A percentile compares a stretch with the other conserved stretches of the same genome.
These are phyloP conservation scores for Baorangia bicolor DNA, from an alignment of 768 basidiomycete genomes.

Conservation along the genomic window DNA sequence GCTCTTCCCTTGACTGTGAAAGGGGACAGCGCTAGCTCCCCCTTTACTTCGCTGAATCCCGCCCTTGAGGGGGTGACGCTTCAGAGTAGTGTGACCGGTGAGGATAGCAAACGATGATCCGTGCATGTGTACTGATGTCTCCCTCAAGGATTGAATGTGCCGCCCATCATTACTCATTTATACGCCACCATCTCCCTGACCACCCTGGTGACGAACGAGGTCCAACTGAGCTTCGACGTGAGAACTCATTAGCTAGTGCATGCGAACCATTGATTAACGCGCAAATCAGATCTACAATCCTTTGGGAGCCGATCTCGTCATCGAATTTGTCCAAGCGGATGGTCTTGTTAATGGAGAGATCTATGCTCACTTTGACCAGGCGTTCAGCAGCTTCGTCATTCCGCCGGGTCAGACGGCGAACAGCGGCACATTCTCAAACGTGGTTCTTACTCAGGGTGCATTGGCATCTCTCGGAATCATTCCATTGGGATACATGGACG, in stretches of 20 bases:
- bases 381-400: slow-evolving; percentile 54
- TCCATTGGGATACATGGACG: slow-evolving; percentile 52
- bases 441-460: slow-evolving; percentile 58
- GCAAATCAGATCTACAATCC: slow-evolving; percentile 51
- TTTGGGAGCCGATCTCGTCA: slow-evolving; percentile 52
- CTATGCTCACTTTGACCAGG: slow-evolving; percentile 58
- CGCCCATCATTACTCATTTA: slow-evolving; percentile 56
- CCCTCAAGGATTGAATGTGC: slow-evolving; percentile 44
- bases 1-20: slow-evolving; percentile 51
- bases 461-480: slow-evolving; percentile 57
- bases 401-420: slow-evolving; percentile 59
- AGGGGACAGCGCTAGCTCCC: slow-evolving; percentile 59
- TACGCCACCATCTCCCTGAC: slow-evolving; percentile 52
- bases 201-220: slow-evolving; percentile 48
- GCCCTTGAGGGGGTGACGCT: slow-evolving; percentile 56
- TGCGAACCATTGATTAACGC: background rate
- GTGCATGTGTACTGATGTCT: background rate
- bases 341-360: slow-evolving; percentile 47
- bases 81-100: slow-evolving; percentile 49
- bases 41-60: slow-evolving; percentile 56
- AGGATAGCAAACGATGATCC: background rate
- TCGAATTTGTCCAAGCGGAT: slow-evolving; percentile 59
- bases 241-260: slow-evolving; percentile 15
- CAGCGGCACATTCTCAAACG: slow-evolving; percentile 57
- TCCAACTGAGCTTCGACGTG: slow-evolving; percentile 58